Percentiles rank a stretch among this genome's conserved stretches.
phyloP scores from a whole-genome alignment of 192 early-diverging fungal genomes.

The Paraglomus brasilianum region DNA sequence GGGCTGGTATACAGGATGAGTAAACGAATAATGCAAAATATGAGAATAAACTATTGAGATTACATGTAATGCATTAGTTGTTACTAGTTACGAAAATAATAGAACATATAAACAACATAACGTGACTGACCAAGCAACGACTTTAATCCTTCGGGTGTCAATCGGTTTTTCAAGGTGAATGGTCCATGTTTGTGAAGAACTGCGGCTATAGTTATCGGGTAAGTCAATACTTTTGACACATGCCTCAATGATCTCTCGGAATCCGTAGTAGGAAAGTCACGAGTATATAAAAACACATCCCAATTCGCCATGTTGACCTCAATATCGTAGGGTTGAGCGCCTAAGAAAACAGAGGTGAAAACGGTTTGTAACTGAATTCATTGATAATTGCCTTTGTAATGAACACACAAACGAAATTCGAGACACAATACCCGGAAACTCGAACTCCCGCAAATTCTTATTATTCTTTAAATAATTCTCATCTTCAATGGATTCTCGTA shows the following conservation, averaged over 20 bases:
- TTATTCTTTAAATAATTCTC: conserved; percentile 79
- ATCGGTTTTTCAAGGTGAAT: conserved; percentile 57
- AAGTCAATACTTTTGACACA: conserved; percentile 76
- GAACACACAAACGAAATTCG: background rate
- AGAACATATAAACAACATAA: background rate
- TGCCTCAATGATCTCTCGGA: conserved; percentile 72
- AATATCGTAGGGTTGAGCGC: conserved; percentile 65
- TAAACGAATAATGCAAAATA: background rate
- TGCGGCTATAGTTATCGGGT: conserved; percentile 75
- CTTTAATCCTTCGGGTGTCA: conserved; percentile 73
- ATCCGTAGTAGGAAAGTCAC: conserved; percentile 71
- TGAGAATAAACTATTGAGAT: background rate
- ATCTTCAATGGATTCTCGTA: conserved; percentile 74
- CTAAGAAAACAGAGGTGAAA: conserved; percentile 5
- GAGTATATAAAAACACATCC: conserved; percentile 77
- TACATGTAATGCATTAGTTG: background rate
- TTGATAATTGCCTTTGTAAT: background rate
- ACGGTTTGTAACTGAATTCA: conserved; percentile 9
- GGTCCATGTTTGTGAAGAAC: conserved; percentile 72
- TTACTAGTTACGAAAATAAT: background rate
- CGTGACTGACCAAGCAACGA: conserved; percentile 59
- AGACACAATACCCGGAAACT: conserved; percentile 59
- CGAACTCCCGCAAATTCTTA: conserved; percentile 72
- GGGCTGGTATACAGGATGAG: conserved; percentile 25
- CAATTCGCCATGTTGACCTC: conserved; percentile 74